These are phyloP conservation scores for Centella asiatica DNA, from an alignment of 129 eudicot genomes.

Conservation along the genomic window DNA sequence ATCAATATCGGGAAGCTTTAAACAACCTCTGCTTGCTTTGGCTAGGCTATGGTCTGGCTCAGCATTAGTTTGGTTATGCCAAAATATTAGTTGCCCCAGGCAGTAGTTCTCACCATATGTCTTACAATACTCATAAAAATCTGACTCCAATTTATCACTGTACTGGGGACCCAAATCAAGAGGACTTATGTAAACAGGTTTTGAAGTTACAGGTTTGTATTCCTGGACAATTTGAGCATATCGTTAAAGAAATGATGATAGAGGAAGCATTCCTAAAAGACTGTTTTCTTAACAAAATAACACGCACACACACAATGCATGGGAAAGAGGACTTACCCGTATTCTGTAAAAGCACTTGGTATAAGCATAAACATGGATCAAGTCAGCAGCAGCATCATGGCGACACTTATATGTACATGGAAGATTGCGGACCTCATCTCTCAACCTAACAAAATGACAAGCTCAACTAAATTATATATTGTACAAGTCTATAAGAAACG, in stretches of 20 bases:
- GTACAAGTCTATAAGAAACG: neutral
- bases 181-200: slow-evolving; percentile 85
- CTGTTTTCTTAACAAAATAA: neutral
- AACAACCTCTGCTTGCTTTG: slow-evolving; percentile 78
- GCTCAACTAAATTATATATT: neutral
- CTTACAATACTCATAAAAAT: slow-evolving; percentile 72
- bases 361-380: slow-evolving; percentile 86
- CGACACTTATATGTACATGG: slow-evolving; percentile 77
- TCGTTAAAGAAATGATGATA: no score
- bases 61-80: slow-evolving; percentile 82
- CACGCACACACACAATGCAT: neutral
- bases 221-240: slow-evolving; percentile 36
- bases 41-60: slow-evolving; percentile 75
- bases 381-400: slow-evolving; percentile 97
- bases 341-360: slow-evolving; percentile 70
- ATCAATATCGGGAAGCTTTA: slow-evolving; percentile 78
- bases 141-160: slow-evolving; percentile 67
- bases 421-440: slow-evolving; percentile 90
- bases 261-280: no score
- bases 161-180: slow-evolving; percentile 90
- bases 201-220: slow-evolving; percentile 62
- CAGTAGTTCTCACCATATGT: slow-evolving; percentile 80
- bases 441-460: slow-evolving; percentile 43
- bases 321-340: slow-evolving; percentile 35
- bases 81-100: slow-evolving; percentile 86